Percentiles rank a stretch among this genome's conserved stretches.
Evolutionary conservation across 2,329 filamentous ascomycete genomes (phyloP).

Genomic region (Ophiostoma piceae): DNA sequence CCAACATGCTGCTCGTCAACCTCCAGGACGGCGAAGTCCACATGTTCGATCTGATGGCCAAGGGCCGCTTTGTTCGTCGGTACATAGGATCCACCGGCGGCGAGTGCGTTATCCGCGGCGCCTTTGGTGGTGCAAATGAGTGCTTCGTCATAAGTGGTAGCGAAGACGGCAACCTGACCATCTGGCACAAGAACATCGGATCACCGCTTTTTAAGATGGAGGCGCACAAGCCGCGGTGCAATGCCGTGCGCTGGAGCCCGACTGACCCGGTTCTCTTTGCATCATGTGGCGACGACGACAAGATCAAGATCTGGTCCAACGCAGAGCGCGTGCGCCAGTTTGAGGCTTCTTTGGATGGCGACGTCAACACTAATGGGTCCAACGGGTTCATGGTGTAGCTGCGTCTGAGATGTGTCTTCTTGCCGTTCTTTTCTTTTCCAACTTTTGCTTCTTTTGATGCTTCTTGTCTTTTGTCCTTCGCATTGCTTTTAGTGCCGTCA

Average conservation of each 20-base stretch:
- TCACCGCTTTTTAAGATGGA: conserved; percentile 68
- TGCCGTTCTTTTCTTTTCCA: not conserved
- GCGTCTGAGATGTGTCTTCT: not conserved
- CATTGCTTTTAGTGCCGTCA: not conserved
- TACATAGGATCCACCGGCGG: conserved; percentile 68
- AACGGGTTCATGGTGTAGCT: conserved; percentile 6
- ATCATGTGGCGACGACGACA: conserved; percentile 81
- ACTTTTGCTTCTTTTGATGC: not conserved
- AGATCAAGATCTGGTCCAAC: conserved; percentile 63
- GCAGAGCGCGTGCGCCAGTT: conserved; percentile 31
- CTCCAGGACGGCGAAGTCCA: conserved; percentile 71
- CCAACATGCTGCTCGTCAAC: conserved; percentile 75
- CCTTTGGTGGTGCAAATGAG: conserved; percentile 84
- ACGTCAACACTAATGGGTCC: not conserved
- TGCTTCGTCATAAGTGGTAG: conserved; percentile 89
- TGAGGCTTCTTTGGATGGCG: conserved; percentile 16
- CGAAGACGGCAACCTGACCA: conserved; percentile 71
- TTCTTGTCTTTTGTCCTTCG: not conserved
- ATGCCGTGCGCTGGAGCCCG: conserved; percentile 86
- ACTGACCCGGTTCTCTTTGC: conserved; percentile 77
- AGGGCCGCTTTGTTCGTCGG: conserved; percentile 12
- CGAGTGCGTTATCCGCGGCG: conserved; percentile 71
- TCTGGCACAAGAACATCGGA: conserved; percentile 87
- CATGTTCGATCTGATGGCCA: conserved; percentile 54
- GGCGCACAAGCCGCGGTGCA: conserved; percentile 73